Base-by-base conservation (phyloP, 257 asterid genomes). In the Jaltomata sinuosa region DNA sequence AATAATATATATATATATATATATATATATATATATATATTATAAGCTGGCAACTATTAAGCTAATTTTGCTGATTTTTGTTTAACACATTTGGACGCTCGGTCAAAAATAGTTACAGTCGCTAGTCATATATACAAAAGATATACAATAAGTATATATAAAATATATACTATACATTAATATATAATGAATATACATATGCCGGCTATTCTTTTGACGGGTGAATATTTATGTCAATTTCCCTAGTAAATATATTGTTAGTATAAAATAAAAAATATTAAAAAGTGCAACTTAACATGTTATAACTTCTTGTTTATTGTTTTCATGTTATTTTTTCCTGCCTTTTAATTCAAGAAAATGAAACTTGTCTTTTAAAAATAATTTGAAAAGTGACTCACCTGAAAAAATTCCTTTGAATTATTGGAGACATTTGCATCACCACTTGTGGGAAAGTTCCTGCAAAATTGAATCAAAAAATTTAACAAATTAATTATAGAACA, bases 381-480 rank as follows among this genome's bases (percentile, higher is more conserved):
- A 40, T 11, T 22, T 80, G 68, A 19, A n/a, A 57, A 53, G 19
- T 49, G 21, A 57, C 93, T 88, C 57, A 94, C 97, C 91, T 83
- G 47, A 65, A 93, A 87, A 27, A 88, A 90, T 19, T 94, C 91
- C 79, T 92, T 90, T 64, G 95, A 80, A 76, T 87, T 89, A 54
- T 86, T 86, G 18, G 93, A 94, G 76, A 88, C 71, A 54, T 93
- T 94, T 49, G 91, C 83, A 62, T 91, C 92, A 77, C 88, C 89
- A 83, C 91, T 88, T 14, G 93, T 89, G 15, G 96, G 94, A 79
- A 91, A 87, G 85, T 94, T 94, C 85, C 98, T 96, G 93, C 82
- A 82, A 86, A 21, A 16, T 76, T 25, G 15, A 47, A 76, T 18
- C 15, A 47, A 76, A n/a, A n/a, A 25, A 25, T 25, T 7, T 47